A percentile compares a stretch with the other conserved stretches of the same genome.
Conservation (phyloP, 2,329 filamentous ascomycete genomes). For the Calonectria montana region DNA sequence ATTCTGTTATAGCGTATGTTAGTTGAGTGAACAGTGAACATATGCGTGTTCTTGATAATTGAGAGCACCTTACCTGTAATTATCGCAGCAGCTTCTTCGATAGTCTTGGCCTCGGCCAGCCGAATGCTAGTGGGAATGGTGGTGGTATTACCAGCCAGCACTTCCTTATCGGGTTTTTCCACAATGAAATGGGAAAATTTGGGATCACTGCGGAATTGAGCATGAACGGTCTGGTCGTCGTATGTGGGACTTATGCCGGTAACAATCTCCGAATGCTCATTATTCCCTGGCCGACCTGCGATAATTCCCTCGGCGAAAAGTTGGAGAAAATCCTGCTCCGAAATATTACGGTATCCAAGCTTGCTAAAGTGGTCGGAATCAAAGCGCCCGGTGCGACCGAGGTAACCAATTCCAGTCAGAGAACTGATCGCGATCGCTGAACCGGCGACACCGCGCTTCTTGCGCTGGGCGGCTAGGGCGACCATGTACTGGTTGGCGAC, state of each 20-base stretch:
- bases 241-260: neutral
- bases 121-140: neutral
- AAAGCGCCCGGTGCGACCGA: constrained; percentile 30
- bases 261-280: neutral
- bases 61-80: neutral
- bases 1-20: neutral
- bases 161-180: neutral
- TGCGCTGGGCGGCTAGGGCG: constrained; percentile 41
- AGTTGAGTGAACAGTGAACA: neutral
- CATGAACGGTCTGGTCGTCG: neutral
- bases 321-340: constrained; percentile 46
- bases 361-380: neutral
- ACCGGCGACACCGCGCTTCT: constrained; percentile 49
- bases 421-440: constrained; percentile 51
- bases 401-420: constrained; percentile 55
- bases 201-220: neutral
- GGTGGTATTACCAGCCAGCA: neutral
- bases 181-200: neutral
- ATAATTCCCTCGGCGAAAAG: constrained; percentile 42
- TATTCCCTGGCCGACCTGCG: neutral
- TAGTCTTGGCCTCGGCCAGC: neutral
- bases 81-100: neutral
- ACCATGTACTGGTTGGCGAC: constrained; percentile 55
- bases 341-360: constrained; percentile 27
- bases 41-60: neutral